Base-by-base conservation (phyloP, 108 stramenopile species). In the Nitzschia sp. region DNA sequence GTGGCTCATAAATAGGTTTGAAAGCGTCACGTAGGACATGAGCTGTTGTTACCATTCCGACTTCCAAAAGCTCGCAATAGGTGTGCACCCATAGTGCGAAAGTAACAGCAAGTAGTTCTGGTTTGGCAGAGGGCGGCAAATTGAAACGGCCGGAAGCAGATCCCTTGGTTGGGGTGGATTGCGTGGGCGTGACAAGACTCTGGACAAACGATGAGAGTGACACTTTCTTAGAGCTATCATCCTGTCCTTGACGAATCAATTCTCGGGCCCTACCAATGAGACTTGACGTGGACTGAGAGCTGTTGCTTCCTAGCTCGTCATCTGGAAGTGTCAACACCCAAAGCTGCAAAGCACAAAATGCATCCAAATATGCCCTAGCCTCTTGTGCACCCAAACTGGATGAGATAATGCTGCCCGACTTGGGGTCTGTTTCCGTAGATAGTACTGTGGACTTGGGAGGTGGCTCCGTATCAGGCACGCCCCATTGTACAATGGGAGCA, bases 281-380 rank as follows among this genome's bases (percentile, higher is more conserved):
- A 71, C 83, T 79, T 34, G 43, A 25, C 10, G 78, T 69, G 41
- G 60, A 40, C 53, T 26, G 44, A n/a, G 50, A 58, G 48, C 29
- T 38, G 25, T 24, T 40, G 0, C 43, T 43, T 7, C 41, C 56
- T 8, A 53, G 34, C 37, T 83, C 63, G 67, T 94, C 86, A 67
- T 94, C 93, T n/a, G 90, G 90, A 53, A 94, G 72, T 10, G 67
- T 75, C 68, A 94, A 80, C 15, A 92, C 86, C 93, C 93, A 94
- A 21, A 88, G 77, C 57, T 90, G 80, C 51, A 94, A 71, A 8
- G 82, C 70, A 12, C 77, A 81, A 80, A 90, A 94, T 44, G 84
- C 78, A 66, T 90, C 81, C 55, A 92, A 63, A 50, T 84, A 90
- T 7, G 80, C 77, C 50, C 82, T 72, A 6, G 93, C 93, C 71